Percentiles rank a stretch among this genome's conserved stretches.
Evolutionary conservation across 176 grass and related monocot genomes (phyloP).

Genomic region (Avena eriantha): DNA sequence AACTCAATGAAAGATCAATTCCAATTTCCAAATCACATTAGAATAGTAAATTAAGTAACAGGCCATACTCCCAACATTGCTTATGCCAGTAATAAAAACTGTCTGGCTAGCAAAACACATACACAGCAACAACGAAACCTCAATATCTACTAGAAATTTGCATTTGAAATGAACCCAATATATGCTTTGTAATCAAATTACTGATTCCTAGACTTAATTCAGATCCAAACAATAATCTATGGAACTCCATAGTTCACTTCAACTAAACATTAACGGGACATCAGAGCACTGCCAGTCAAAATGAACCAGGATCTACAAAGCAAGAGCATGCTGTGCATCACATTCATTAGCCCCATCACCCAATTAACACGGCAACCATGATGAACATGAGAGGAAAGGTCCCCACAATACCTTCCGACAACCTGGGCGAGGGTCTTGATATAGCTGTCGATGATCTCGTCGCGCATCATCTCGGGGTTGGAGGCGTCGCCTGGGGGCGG

Average conservation of each 20-base stretch:
- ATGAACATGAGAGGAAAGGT: neutral
- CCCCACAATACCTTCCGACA: conserved; percentile 61
- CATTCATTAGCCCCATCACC: conserved; percentile 1
- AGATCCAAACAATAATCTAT: conserved; percentile 6
- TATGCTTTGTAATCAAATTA: neutral
- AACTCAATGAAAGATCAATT: neutral
- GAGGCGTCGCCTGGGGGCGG: conserved; percentile 54
- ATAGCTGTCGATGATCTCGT: conserved; percentile 87
- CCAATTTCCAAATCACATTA: neutral
- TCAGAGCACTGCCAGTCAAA: neutral
- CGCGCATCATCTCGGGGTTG: conserved; percentile 59
- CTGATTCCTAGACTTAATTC: neutral
- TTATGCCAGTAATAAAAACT: neutral
- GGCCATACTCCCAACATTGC: neutral
- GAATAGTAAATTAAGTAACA: neutral
- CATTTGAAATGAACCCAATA: neutral
- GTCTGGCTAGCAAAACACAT: neutral
- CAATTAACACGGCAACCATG: neutral
- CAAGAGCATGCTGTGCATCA: neutral
- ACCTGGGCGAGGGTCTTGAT: conserved; percentile 85
- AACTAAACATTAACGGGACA: neutral
- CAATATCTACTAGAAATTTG: neutral
- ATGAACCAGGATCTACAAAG: neutral
- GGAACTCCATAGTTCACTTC: neutral
- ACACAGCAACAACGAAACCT: neutral